phyloP scores from a whole-genome alignment of 2,329 filamentous ascomycete genomes.

The Colletotrichum sansevieriae region DNA sequence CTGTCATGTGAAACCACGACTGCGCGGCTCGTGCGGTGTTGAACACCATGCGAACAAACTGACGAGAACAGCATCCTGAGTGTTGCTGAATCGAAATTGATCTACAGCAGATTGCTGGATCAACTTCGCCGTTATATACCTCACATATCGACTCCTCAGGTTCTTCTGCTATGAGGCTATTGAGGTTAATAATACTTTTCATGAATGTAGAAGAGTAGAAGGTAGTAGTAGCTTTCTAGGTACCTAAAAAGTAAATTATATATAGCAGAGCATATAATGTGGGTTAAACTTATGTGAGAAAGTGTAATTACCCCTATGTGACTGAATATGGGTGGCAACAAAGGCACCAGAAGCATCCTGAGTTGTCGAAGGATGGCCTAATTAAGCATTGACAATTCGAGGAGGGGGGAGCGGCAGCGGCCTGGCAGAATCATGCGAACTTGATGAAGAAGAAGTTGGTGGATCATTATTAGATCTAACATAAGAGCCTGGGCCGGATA shows the following conservation, averaged over 20 bases:
- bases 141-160: too few relatives aligned
- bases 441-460: slow-evolving; percentile 22
- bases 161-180: too few relatives aligned
- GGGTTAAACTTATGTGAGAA: too few relatives aligned
- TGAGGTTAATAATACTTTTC: too few relatives aligned
- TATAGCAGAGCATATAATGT: too few relatives aligned
- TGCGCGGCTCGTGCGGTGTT: slow-evolving; percentile 9
- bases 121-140: too few relatives aligned
- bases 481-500: slow-evolving; percentile 15
- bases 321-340: too few relatives aligned
- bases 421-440: slow-evolving; percentile 34
- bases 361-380: slow-evolving; percentile 1
- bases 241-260: too few relatives aligned
- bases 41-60: neutral
- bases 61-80: slow-evolving; percentile 3
- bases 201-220: too few relatives aligned
- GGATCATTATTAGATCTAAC: slow-evolving; percentile 22
- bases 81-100: neutral
- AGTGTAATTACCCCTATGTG: too few relatives aligned
- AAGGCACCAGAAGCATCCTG: neutral
- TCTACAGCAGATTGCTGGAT: too few relatives aligned
- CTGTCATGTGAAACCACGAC: slow-evolving; percentile 22
- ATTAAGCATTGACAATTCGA: slow-evolving; percentile 26
- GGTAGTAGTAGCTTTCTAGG: too few relatives aligned
- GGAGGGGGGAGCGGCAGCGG: slow-evolving; percentile 19